Conservation (phyloP, 169 alveolate species). For the Pseudocohnilembus persalinus region DNA sequence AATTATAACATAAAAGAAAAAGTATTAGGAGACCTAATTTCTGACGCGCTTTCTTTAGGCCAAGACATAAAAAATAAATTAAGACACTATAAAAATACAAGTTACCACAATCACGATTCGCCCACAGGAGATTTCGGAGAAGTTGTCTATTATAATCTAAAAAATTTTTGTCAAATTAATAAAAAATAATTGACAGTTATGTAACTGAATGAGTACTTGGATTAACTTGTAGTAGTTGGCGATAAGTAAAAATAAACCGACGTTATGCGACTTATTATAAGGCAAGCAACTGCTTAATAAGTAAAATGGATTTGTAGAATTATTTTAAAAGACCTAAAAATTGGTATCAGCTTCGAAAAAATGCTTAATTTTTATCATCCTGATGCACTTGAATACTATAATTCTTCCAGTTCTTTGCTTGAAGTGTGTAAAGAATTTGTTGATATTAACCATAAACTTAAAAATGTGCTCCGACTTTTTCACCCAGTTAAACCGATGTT, state of each 20-base stretch:
- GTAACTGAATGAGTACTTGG: conserved; percentile 59
- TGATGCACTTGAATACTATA: conserved; percentile 70
- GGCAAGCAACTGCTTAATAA: conserved; percentile 63
- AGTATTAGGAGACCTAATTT: conserved; percentile 57
- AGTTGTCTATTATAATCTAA: conserved; percentile 52
- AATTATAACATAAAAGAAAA: conserved; percentile 71
- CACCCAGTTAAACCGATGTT: conserved; percentile 82
- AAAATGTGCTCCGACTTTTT: conserved; percentile 62
- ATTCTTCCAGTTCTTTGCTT: conserved; percentile 66
- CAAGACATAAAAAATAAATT: conserved; percentile 63
- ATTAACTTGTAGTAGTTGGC: conserved; percentile 53
- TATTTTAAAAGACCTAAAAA: conserved; percentile 73
- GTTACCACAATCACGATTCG: conserved; percentile 59
- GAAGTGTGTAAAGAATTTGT: conserved; percentile 72
- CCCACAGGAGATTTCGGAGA: conserved; percentile 78
- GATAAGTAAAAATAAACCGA: conserved; percentile 55
- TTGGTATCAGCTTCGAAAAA: conserved; percentile 67
- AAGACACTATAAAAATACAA: conserved; percentile 74
- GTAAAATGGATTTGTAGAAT: conserved; percentile 75
- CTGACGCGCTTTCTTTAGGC: conserved; percentile 59
- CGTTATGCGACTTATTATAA: conserved; percentile 53
- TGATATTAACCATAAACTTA: conserved; percentile 45
- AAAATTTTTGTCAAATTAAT: conserved; percentile 45
- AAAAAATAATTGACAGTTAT: conserved; percentile 48
- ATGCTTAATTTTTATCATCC: conserved; percentile 64